Conservation (phyloP, 2,329 filamentous ascomycete genomes). For the Cercospora brassicicola region DNA sequence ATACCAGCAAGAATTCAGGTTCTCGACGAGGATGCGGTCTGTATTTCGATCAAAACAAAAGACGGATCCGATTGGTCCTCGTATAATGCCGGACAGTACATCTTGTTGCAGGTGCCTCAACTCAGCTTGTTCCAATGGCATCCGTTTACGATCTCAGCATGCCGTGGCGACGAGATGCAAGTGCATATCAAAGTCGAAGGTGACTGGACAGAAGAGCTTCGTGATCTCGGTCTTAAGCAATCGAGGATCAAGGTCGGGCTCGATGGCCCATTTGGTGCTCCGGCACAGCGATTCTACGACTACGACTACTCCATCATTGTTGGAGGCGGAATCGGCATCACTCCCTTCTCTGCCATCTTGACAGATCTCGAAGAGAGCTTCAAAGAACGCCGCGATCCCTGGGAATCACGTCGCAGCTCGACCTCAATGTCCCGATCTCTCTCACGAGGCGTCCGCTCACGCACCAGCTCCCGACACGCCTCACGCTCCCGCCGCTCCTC, state of each 20-base stretch:
- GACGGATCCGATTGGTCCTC: constrained; percentile 53
- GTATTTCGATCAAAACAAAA: constrained; percentile 52
- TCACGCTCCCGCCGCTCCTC: constrained; percentile 4
- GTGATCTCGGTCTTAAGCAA: constrained; percentile 43
- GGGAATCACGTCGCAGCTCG: constrained; percentile 19
- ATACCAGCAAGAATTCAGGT: constrained; percentile 51
- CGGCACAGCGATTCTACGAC: constrained; percentile 60
- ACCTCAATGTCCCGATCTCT: neutral
- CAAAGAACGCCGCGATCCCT: constrained; percentile 28
- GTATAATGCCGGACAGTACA: constrained; percentile 59
- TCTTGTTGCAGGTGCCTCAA: constrained; percentile 57
- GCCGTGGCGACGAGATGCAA: constrained; percentile 54
- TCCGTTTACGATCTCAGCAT: constrained; percentile 60
- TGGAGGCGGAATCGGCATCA: constrained; percentile 59
- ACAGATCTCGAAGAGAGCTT: constrained; percentile 53
- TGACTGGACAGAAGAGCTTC: constrained; percentile 55
- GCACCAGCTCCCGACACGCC: constrained; percentile 1
- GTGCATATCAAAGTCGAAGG: constrained; percentile 61
- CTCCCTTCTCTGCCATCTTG: constrained; percentile 59
- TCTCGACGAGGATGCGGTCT: constrained; percentile 56
- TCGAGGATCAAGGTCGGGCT: constrained; percentile 53
- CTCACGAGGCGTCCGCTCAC: neutral
- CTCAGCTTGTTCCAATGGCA: constrained; percentile 61
- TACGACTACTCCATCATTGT: constrained; percentile 59
- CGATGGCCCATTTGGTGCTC: constrained; percentile 60